Conservation (phyloP, 2,329 filamentous ascomycete species). For the Monosporascus sp. region DNA sequence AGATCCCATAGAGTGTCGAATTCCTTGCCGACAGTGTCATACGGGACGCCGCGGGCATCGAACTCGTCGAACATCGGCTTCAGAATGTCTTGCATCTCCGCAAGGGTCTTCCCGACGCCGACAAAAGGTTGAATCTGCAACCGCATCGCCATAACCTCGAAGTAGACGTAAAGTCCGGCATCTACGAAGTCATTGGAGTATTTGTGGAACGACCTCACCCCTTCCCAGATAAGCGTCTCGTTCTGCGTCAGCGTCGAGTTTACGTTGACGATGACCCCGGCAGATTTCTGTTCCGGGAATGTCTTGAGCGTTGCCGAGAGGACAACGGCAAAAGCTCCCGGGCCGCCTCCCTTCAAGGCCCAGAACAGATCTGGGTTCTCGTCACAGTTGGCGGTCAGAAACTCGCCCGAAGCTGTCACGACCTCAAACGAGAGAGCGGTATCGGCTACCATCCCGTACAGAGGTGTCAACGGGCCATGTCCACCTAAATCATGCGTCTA, state of each 20-base stretch:
- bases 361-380: conserved; percentile 51
- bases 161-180: conserved; percentile 38
- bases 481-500: conserved; percentile 31
- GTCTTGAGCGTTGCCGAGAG: conserved; percentile 48
- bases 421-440: conserved; percentile 42
- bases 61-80: conserved; percentile 31
- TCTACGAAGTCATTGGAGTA: conserved; percentile 35
- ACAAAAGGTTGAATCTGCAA: conserved; percentile 35
- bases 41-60: conserved; percentile 20
- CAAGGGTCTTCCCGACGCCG: conserved; percentile 29
- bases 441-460: conserved; percentile 38
- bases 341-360: conserved; percentile 50
- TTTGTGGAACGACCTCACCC: conserved; percentile 42
- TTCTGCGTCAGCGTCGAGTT: conserved; percentile 30
- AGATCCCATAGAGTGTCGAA: conserved; percentile 31
- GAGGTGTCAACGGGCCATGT: conserved; percentile 38
- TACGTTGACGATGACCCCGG: conserved; percentile 37
- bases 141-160: conserved; percentile 35
- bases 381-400: conserved; percentile 37
- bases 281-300: conserved; percentile 37
- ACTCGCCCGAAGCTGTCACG: conserved; percentile 38
- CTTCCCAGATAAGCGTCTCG: conserved; percentile 40
- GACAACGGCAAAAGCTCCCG: conserved; percentile 48
- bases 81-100: conserved; percentile 30
- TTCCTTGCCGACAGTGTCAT: conserved; percentile 22